phyloP scores from a whole-genome alignment of 1,284 basidiomycete genomes.

The Leccinum cinnamomeum region DNA sequence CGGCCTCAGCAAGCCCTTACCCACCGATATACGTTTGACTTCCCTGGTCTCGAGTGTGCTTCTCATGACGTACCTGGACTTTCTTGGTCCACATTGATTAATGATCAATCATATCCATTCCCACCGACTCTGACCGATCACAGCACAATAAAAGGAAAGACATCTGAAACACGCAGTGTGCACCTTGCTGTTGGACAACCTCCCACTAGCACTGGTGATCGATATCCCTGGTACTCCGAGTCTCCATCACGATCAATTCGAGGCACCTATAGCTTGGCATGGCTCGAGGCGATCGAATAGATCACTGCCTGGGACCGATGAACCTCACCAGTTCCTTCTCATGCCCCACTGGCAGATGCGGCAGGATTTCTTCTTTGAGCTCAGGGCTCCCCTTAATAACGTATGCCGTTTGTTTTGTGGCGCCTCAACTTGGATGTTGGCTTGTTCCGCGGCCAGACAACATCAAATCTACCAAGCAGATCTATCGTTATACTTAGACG shows the following conservation, averaged over 20 bases:
- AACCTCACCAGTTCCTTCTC: not conserved
- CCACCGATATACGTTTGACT: not conserved
- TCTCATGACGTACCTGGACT: not conserved
- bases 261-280: not conserved
- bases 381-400: not conserved
- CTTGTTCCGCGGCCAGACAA: not conserved
- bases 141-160: not conserved
- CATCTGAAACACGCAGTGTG: not conserved
- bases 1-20: not conserved
- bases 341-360: not conserved
- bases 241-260: not conserved
- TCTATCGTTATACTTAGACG: not conserved
- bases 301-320: not conserved
- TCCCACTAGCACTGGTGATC: not conserved
- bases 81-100: not conserved
- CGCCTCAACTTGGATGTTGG: not conserved
- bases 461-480: not conserved
- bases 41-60: not conserved
- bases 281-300: not conserved
- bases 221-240: not conserved
- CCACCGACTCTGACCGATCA: not conserved
- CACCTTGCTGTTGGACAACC: not conserved
- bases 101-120: not conserved
- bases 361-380: not conserved
- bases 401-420: too few relatives aligned